Percentiles rank a stretch among this genome's conserved stretches.
Conservation (phyloP, 2,329 filamentous ascomycete species). For the Chrysosporium queenslandicum region DNA sequence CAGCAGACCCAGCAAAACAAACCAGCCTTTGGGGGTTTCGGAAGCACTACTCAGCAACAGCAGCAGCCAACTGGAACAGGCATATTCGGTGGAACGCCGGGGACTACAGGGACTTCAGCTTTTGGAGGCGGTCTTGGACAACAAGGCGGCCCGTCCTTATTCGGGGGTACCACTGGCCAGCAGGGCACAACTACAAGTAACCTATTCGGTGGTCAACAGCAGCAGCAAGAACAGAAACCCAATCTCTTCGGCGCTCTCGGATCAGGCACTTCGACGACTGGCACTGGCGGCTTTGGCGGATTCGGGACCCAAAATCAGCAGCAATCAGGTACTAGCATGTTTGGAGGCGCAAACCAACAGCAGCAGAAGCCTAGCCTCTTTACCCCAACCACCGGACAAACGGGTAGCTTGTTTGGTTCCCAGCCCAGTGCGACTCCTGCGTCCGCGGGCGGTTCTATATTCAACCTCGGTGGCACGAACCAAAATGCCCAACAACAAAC, state of each 20-base stretch:
- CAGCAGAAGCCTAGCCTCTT: conserved; percentile 45
- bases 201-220: conserved; percentile 38
- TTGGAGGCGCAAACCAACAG: conserved; percentile 23
- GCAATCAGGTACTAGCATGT: conserved; percentile 29
- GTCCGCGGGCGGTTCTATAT: conserved; percentile 8
- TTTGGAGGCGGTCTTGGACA: conserved; percentile 37
- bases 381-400: conserved; percentile 30
- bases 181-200: conserved; percentile 29
- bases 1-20: conserved; percentile 35
- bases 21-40: conserved; percentile 27
- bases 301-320: conserved; percentile 24
- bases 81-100: conserved; percentile 37
- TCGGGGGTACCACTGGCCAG: conserved; percentile 22
- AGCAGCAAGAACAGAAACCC: conserved; percentile 23
- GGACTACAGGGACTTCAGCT: conserved; percentile 24
- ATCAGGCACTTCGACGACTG: conserved; percentile 13
- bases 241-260: conserved; percentile 13
- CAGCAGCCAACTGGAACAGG: conserved; percentile 27
- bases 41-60: conserved; percentile 35
- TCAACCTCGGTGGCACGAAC: conserved; percentile 12
- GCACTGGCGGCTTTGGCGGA: conserved; percentile 11
- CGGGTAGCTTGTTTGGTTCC: conserved; percentile 21
- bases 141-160: conserved; percentile 18
- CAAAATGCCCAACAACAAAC: conserved; percentile 26
- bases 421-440: conserved; percentile 21